Evolutionary conservation across 306 rosid genomes (phyloP), one percentile per base, ranked within the genome.

Genomic region (Neltuma alba): DNA sequence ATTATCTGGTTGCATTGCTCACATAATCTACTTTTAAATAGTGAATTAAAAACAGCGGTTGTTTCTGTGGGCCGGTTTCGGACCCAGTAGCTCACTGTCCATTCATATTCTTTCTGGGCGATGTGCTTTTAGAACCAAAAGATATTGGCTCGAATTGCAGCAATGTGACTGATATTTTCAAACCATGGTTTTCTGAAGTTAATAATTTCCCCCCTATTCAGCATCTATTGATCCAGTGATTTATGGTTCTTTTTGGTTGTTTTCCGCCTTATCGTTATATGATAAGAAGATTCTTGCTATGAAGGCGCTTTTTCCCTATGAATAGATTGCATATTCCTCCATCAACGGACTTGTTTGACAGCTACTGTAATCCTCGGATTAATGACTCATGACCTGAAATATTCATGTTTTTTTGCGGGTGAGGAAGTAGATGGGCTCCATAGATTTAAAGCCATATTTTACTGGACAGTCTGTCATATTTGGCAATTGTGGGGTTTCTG

Each of bases 1-100:
- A 13, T 23, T 68, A 48, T 74, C 44, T 8, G 54, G 33, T 79
- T 69, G 70, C 81, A 48, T 72, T 80, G 54, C 81, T 48, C 79
- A 16, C 9, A 62, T 47, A 67, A 50, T 50, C 69, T 25, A 61
- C 31, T 52, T 50, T 34, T 80, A 42, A 41, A 44, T 64, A 33
- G 34, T 23, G 28, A 31, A 63, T 71, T 18, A 48, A 42, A 54
- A 28, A 62, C 13, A 75, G 34, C 33, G 75, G 40, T 50, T 47
- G 52, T 15, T 61, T 55, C 60, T 73, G 66, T 5, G 48, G 37
- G 41, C 41, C 41, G 82, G 20, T 31, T 81, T 72, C 23, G 54
- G 54, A 34, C 18, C 47, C 44, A 2, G 34, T 41, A 60, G 31
- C 31, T 11, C 71, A 27, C 25, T 68, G 21, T 55, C 21, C 50